Conservation (phyloP, 257 asterid species). For the Salvia miltiorrhiza region DNA sequence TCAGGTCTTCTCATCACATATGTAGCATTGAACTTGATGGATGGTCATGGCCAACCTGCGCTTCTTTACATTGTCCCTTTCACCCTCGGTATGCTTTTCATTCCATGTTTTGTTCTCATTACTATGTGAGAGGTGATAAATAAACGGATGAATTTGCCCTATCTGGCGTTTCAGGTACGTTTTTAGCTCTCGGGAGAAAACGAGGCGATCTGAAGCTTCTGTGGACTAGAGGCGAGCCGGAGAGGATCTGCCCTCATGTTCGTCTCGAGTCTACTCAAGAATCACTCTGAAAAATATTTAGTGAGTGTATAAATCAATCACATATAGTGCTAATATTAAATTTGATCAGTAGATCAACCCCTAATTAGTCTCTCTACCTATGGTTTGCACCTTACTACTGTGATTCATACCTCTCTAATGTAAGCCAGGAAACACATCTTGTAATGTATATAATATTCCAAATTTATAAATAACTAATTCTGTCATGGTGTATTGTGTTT, state of each 20-base stretch:
- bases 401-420: no score
- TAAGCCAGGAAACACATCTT: no score
- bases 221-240: conserved; percentile 81
- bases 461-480: no score
- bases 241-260: conserved; percentile 68
- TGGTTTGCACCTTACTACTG: not conserved
- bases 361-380: not conserved
- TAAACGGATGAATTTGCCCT: not conserved
- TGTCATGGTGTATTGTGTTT: no score
- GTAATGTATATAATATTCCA: no score
- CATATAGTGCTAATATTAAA: conserved; percentile 3
- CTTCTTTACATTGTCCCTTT: conserved; percentile 88
- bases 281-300: conserved; percentile 20
- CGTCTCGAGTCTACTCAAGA: conserved; percentile 54
- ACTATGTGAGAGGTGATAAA: not conserved
- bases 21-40: conserved; percentile 81
- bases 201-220: conserved; percentile 66
- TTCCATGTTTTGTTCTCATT: not conserved
- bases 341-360: no score
- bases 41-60: conserved; percentile 96
- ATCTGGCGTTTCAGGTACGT: conserved; percentile 47
- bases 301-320: conserved; percentile 19
- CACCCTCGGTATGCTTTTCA: conserved; percentile 55
- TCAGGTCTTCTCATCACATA: conserved; percentile 81
- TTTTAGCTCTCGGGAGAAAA: conserved; percentile 56